Evolutionary conservation across 306 rosid genomes (phyloP).

Genomic region (Urtica urens): DNA sequence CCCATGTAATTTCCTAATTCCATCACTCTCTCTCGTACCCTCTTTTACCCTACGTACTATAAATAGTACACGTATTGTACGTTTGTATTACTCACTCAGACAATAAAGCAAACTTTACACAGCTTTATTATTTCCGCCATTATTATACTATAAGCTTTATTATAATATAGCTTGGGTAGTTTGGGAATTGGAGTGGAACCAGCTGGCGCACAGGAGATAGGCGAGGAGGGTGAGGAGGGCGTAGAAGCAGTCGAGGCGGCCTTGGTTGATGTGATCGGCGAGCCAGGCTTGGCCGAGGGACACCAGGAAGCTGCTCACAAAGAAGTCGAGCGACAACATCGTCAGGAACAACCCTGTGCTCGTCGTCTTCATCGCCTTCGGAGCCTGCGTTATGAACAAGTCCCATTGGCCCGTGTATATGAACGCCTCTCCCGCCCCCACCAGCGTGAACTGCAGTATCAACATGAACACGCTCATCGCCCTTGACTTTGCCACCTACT

Average conservation of each 20-base stretch:
- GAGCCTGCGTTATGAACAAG: conserved; percentile 85
- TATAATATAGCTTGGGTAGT: no score
- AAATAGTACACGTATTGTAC: no score
- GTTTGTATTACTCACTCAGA: no score
- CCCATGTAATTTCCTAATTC: no score
- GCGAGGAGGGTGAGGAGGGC: conserved; percentile 51
- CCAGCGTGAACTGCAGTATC: conserved; percentile 75
- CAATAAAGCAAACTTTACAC: no score
- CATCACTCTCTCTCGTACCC: no score
- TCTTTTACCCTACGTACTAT: no score
- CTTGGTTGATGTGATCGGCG: conserved; percentile 53
- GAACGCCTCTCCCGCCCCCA: conserved; percentile 95
- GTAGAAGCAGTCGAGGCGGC: conserved; percentile 78
- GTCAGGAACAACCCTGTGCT: conserved; percentile 89
- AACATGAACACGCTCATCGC: conserved; percentile 64
- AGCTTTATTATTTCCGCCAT: no score
- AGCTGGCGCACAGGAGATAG: no score
- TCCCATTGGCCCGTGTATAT: conserved; percentile 92
- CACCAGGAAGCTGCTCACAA: conserved; percentile 72
- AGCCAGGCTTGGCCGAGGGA: conserved; percentile 68
- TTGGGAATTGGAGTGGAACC: no score
- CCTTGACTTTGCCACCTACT: conserved; percentile 39
- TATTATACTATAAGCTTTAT: no score
- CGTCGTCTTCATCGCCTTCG: conserved; percentile 86
- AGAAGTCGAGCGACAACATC: conserved; percentile 71